Base-by-base conservation (phyloP, 2,329 filamentous ascomycete genomes). In the Capronia epimyces region DNA sequence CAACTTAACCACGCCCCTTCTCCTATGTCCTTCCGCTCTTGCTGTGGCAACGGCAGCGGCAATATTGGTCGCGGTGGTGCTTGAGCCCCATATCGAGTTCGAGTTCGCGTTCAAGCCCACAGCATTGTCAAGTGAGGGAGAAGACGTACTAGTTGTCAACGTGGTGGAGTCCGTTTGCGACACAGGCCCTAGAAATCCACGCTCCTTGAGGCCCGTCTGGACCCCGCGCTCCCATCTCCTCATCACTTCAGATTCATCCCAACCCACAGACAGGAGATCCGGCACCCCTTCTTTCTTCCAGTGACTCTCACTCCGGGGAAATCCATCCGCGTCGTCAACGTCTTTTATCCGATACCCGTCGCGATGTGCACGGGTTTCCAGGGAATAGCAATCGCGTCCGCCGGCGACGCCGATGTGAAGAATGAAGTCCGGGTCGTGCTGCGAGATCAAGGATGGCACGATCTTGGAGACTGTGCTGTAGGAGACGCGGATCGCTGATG, bases 361-460 rank as follows among this genome's bases (percentile, higher is more conserved):
- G 31, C 86, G 78, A 63, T 87, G 84, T 0, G 79, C 87, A 29
- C 78, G 73, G 9, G 79, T 76, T 71, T 95, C 89, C 7, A 91
- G 72, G 9, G 79, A 78, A 66, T 91, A 94, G 60, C 80, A 81
- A 61, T 67, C 76, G 60, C 70, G 79, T 62, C 66, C 85, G 64
- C 65, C 72, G 0, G 87, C 86, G 78, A 94, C 89, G 56, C 89
- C 89, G 45, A 94, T 85, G 67, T 94, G 88, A 3, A 95, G 67
- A 18, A 82, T 75, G 24, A 85, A 69, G 66, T 94, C 85, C 47
- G 83, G 76, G 43, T 71, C 67, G 47, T 62, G 55, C 69, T 71
- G 24, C 12, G 70, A 64, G 70, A 87, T 80, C 3, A 95, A 72
- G 3, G 64, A 65, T 1, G 88, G 86, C 2, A 90, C 74, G 2